Conservation (phyloP, 2,329 filamentous ascomycete genomes). For the Colletotrichum scovillei region DNA sequence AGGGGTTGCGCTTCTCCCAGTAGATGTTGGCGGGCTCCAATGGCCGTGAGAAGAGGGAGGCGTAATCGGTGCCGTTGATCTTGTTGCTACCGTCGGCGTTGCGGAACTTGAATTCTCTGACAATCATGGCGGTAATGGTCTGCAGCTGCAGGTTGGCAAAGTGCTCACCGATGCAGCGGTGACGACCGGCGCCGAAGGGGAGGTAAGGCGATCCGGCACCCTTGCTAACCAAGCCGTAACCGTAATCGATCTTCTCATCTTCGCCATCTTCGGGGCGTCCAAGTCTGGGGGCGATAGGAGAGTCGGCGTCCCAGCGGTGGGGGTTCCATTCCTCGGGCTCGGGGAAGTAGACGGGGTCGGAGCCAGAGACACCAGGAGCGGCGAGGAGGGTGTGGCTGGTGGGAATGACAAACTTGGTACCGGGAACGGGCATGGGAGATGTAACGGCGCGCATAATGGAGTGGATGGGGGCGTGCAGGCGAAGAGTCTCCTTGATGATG, state of each 20-base stretch:
- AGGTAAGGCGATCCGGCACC: constrained; percentile 90
- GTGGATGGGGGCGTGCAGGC: constrained; percentile 92
- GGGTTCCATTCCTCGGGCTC: constrained; percentile 88
- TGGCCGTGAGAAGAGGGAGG: constrained; percentile 79
- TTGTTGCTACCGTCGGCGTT: constrained; percentile 78
- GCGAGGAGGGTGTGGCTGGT: constrained; percentile 84
- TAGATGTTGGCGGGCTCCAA: constrained; percentile 76
- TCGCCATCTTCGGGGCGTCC: constrained; percentile 59
- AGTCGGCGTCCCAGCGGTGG: constrained; percentile 84
- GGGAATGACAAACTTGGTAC: constrained; percentile 86
- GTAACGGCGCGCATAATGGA: constrained; percentile 95
- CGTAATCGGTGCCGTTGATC: constrained; percentile 76
- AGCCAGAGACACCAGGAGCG: constrained; percentile 84
- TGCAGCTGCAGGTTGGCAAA: constrained; percentile 94
- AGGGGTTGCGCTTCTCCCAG: constrained; percentile 75
- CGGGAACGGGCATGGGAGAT: constrained; percentile 84
- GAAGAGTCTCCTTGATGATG: constrained; percentile 91
- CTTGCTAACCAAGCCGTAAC: constrained; percentile 93
- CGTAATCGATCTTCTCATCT: constrained; percentile 88
- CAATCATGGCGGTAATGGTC: constrained; percentile 82
- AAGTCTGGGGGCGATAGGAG: constrained; percentile 63
- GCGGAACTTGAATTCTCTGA: constrained; percentile 82
- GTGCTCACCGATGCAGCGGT: constrained; percentile 96
- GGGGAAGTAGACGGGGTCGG: constrained; percentile 81
- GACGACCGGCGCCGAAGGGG: constrained; percentile 91